A percentile compares a stretch with the other conserved stretches of the same genome.
phyloP scores from a whole-genome alignment of 164 flowering plant genomes.

The Macadamia tetraphylla region DNA sequence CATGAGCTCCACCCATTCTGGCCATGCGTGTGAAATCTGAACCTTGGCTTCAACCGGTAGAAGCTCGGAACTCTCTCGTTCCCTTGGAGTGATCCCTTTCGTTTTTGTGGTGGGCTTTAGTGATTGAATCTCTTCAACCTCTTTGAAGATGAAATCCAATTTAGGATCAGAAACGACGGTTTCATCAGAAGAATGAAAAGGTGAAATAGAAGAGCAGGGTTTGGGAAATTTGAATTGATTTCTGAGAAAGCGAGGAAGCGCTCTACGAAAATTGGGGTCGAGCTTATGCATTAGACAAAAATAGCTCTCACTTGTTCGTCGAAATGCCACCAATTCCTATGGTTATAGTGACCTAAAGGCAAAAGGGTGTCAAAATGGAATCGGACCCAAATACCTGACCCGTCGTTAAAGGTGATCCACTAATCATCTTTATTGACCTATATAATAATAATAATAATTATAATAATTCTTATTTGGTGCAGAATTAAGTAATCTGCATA shows the following conservation, averaged over 20 bases:
- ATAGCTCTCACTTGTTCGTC: neutral
- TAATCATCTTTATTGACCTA: too few relatives aligned
- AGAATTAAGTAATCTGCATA: neutral
- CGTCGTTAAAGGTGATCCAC: too few relatives aligned
- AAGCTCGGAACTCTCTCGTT: neutral
- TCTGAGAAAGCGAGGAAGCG: constrained; percentile 9
- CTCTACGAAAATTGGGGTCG: constrained; percentile 6
- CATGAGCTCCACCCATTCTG: constrained; percentile 75
- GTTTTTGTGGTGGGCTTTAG: constrained; percentile 14
- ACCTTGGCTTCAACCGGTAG: constrained; percentile 6
- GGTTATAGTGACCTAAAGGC: too few relatives aligned
- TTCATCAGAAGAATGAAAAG: constrained; percentile 17
- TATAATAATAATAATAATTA: too few relatives aligned
- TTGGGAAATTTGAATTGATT: constrained; percentile 10
- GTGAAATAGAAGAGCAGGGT: constrained; percentile 14
- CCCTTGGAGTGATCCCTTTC: neutral
- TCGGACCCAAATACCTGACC: too few relatives aligned
- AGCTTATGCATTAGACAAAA: constrained; percentile 19
- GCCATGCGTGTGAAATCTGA: constrained; percentile 58
- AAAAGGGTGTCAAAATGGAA: too few relatives aligned
- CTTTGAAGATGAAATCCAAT: constrained; percentile 22
- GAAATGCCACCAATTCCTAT: neutral
- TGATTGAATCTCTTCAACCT: constrained; percentile 27
- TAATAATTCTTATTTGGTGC: neutral
- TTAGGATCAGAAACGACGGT: constrained; percentile 21